A percentile compares a stretch with the other conserved stretches of the same genome.
phyloP scores from a whole-genome alignment of 352 stramenopile genomes.

The Phytophthora fragariaefolia region DNA sequence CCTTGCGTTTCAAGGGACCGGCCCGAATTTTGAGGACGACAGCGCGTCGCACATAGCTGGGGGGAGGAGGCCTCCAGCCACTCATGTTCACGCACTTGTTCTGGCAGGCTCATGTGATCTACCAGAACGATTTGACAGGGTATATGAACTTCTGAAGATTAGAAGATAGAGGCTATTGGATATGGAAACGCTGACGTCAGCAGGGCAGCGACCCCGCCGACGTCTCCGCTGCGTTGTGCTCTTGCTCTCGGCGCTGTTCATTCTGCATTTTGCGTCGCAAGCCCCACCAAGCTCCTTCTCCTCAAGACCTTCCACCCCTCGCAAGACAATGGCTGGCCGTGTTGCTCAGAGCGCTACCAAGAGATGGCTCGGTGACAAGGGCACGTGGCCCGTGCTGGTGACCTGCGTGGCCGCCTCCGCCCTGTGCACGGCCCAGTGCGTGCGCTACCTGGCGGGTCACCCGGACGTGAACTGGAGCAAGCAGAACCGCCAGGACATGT shows the following conservation, averaged over 20 bases:
- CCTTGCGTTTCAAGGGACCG: conserved; percentile 36
- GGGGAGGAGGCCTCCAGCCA: conserved; percentile 31
- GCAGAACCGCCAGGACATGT: conserved; percentile 72
- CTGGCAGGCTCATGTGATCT: background rate
- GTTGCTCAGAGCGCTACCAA: conserved; percentile 57
- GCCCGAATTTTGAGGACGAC: conserved; percentile 33
- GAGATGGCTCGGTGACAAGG: conserved; percentile 80
- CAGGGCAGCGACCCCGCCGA: conserved; percentile 7
- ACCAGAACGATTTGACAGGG: background rate
- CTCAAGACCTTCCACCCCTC: conserved; percentile 11
- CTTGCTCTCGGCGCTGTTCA: conserved; percentile 26
- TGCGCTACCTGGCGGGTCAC: conserved; percentile 71
- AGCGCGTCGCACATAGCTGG: conserved; percentile 16
- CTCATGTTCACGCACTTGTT: conserved; percentile 17
- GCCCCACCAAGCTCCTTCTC: conserved; percentile 25
- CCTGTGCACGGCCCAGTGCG: conserved; percentile 78
- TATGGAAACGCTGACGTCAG: conserved; percentile 34
- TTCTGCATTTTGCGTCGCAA: conserved; percentile 69
- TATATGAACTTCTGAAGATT: conserved; percentile 4
- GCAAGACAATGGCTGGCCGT: conserved; percentile 63
- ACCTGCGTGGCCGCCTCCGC: conserved; percentile 69
- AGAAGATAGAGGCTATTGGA: conserved; percentile 10
- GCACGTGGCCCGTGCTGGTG: conserved; percentile 78
- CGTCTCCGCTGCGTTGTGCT: conserved; percentile 15
- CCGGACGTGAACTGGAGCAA: conserved; percentile 86